phyloP scores from a whole-genome alignment of 2,329 filamentous ascomycete genomes.

The Fusarium sp. region DNA sequence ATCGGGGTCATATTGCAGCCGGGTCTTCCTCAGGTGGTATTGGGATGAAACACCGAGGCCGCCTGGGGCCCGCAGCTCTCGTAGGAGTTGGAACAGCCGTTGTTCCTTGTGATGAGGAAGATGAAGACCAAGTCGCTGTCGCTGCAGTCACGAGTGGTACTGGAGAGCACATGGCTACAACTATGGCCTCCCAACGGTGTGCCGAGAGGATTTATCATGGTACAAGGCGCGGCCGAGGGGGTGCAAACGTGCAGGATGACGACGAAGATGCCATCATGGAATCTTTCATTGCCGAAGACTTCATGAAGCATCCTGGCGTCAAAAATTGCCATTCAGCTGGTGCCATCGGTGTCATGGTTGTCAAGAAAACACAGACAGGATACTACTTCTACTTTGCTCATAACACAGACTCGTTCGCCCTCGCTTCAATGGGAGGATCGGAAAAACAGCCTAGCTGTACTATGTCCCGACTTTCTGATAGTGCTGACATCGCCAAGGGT shows the following conservation, averaged over 20 bases:
- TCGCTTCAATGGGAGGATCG: slow-evolving; percentile 88
- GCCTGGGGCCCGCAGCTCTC: slow-evolving; percentile 91
- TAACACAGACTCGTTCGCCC: slow-evolving; percentile 89
- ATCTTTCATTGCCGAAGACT: slow-evolving; percentile 86
- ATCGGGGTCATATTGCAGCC: slow-evolving; percentile 87
- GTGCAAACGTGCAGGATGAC: slow-evolving; percentile 73
- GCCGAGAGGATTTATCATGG: slow-evolving; percentile 85
- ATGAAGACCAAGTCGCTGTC: slow-evolving; percentile 77
- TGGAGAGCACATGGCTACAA: slow-evolving; percentile 97
- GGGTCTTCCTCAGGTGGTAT: slow-evolving; percentile 97
- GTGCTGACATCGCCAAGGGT: slow-evolving; percentile 67
- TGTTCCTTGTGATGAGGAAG: slow-evolving; percentile 79
- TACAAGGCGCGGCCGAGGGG: slow-evolving; percentile 70
- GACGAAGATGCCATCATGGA: slow-evolving; percentile 83
- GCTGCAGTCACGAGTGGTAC: slow-evolving; percentile 93
- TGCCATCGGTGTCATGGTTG: slow-evolving; percentile 89
- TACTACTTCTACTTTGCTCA: slow-evolving; percentile 93
- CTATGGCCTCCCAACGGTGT: slow-evolving; percentile 88
- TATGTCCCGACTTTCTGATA: slow-evolving; percentile 81
- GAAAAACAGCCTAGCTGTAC: slow-evolving; percentile 82
- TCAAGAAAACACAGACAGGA: slow-evolving; percentile 84
- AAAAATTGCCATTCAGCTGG: slow-evolving; percentile 82
- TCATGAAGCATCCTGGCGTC: slow-evolving; percentile 92
- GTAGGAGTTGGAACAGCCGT: slow-evolving; percentile 93
- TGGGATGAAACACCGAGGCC: slow-evolving; percentile 96